phyloP scores from a whole-genome alignment of 1,284 basidiomycete species.

The Exobasidium cylindrosporum region DNA sequence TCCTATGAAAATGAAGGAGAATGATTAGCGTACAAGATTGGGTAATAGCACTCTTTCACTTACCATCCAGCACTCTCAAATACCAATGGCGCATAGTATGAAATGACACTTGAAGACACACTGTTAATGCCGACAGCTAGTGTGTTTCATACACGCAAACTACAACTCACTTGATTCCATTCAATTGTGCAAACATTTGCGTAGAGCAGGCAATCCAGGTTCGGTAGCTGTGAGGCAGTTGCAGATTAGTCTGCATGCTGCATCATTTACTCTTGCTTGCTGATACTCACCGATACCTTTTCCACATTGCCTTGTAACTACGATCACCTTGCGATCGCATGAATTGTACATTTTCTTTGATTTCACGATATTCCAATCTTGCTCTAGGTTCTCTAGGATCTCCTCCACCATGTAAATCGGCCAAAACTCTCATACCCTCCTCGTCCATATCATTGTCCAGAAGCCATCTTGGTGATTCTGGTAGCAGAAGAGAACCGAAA shows the following conservation, averaged over 20 bases:
- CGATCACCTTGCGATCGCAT: constrained; percentile 63
- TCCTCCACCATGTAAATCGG: constrained; percentile 79
- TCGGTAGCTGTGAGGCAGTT: constrained; percentile 57
- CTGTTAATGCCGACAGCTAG: no score
- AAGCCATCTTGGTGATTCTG: constrained; percentile 92
- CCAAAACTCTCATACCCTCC: constrained; percentile 82
- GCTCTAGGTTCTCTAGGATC: constrained; percentile 72
- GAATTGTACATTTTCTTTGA: constrained; percentile 69
- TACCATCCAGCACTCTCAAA: constrained; percentile 76
- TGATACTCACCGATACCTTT: constrained; percentile 7
- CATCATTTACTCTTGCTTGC: not conserved
- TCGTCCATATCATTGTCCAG: constrained; percentile 83
- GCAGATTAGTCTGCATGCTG: no score
- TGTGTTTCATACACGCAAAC: no score
- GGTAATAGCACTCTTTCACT: no score
- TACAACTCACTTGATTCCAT: constrained; percentile 23
- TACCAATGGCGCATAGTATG: constrained; percentile 71
- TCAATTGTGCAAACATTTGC: constrained; percentile 88
- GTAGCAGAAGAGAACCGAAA: constrained; percentile 77
- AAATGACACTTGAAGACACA: constrained; percentile 79
- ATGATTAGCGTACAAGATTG: no score
- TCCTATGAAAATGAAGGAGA: no score
- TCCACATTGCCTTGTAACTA: constrained; percentile 64
- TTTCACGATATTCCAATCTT: constrained; percentile 82
- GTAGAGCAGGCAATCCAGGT: constrained; percentile 96